Evolutionary conservation across 768 basidiomycete genomes (phyloP), one percentile per base, ranked within the genome.

Genomic region (Pulveroboletus sp.): DNA sequence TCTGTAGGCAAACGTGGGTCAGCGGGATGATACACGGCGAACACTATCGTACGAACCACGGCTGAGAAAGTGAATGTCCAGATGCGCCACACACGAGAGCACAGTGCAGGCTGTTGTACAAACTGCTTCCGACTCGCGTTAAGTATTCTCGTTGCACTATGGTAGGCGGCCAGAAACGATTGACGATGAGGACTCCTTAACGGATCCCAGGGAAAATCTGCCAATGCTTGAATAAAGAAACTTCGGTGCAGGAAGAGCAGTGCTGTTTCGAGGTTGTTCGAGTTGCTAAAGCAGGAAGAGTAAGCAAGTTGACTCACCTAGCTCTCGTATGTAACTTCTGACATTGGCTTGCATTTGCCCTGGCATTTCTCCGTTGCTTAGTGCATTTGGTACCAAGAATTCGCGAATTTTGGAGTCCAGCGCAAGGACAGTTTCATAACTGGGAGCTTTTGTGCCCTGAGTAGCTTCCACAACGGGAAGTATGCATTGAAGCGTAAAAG

Each of bases 61-160:
- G 83, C 75, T 12, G 75, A 71, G 58, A 83, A 83, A 1, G 76
- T 70, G 40, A 75, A 66, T 2, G 80, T 72, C 83, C 83, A 85
- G 47, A 81, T 75, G 44, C 72, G 70, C 79, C 80, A 84, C 23
- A 85, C 64, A 14, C 82, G 73, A 33, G 74, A 63, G 41, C 74
- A 70, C 11, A 84, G 64, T 8, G 64, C 47, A 0, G 79, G 80
- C 21, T 75, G 70, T 49, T 72, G 69, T 11, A 52, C 45, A 51
- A 72, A 80, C 40, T 77, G 75, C 5, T 58, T 59, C 24, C 66
- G 60, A 6, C 75, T 77, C 25, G 64, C 63, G 29, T 68, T 60
- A 14, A 83, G 58, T 7, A 84, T 72, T 24, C 61, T 60, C 44
- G 71, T 78, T 6, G 80, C 79, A 41, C 75, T 71, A 23, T 74